Evolutionary conservation across 495 filamentous ascomycete species (phyloP), one percentile per base, ranked within the genome.

Genomic region (Xylaria palmicola): DNA sequence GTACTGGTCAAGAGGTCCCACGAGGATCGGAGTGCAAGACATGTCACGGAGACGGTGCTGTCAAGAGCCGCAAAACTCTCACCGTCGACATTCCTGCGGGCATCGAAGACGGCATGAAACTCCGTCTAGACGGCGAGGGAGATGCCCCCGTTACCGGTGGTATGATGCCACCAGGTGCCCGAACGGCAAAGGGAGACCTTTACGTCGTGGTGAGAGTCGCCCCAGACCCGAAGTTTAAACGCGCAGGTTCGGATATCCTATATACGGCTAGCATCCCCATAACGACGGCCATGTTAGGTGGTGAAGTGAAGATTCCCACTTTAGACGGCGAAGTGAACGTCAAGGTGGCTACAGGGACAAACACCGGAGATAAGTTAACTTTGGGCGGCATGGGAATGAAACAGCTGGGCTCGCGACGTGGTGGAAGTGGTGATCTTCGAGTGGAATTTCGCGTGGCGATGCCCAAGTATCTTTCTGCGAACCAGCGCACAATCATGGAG

Each of bases 371-470:
- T 66, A 90, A 86, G 68, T 86, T 96, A 66, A 93, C 91, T 0
- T 77, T 98, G 32, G 73, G 85, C 1, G 92, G 93, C 12, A 91
- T 89, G 85, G 94, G 94, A 36, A 97, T 98, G 94, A 90, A 88
- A 74, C 90, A 88, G 67, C 76, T 98, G 34, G 73, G 77, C 44
- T 73, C 70, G 4, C 77, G 80, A 36, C 81, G 83, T 49, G 81
- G 75, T 34, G 75, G 79, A 6, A 75, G 73, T n/a, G 92, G 92
- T 68, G 95, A 98, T 65, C 75, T 98, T 29, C 87, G 84, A 66
- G 91, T 98, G 7, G 95, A 98, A 73, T 98, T 95, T 80, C 93
- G 92, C 77, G 90, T 98, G 13, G 73, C 83, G 29, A 96, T 97
- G 91, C 94, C 94, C 12, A 97, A 95, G 75, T 95, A 92, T 67